Base-by-base conservation (phyloP, 441 rosid genomes). In the Macaranga tanarius region DNA sequence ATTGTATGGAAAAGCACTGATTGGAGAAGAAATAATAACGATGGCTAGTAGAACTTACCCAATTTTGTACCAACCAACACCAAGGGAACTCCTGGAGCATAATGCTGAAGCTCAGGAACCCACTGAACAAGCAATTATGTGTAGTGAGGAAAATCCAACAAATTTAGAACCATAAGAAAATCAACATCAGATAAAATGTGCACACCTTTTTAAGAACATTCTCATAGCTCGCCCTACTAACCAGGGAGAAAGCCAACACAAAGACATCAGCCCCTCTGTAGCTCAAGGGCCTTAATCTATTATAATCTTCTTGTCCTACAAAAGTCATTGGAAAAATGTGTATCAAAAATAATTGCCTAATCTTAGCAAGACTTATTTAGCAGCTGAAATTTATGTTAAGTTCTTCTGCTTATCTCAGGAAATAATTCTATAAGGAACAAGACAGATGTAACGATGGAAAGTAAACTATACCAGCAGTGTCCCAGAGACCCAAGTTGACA, bases 61-160 rank as follows among this genome's bases (percentile, higher is more conserved):
- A 93, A 71, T 87, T 95, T 95, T 77, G 99, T 93, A 57, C 98
- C 99, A 20, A 89, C 98, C 68, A 95, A 86, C 40, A 95, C 98
- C 20, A 93, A 73, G 10, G 99, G 98, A 69, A 95, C 83, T 72
- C 98, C 96, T 0, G 96, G 96, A 60, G 92, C 93, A 82, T 79
- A 92, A 81, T 91, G 99, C 80, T 89, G 95, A 67, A 95, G 97
- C 80, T 95, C 99, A 75, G 98, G 97, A 79, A 93, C 87, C 99
- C 99, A 95, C 96, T 75, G 62, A 68, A 69, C 69, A 68, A 68
- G 63, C 22, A 69, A 45, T 40, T 11, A 51, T 22, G 52, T n/a
- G 52, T 51, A 25, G 62, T 23, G 65, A 12, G 67, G 40, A 23
- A 28, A 70, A 68, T 10, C 8, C 17, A 16, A 62, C 34, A 15